Evolutionary conservation across 495 filamentous ascomycete species (phyloP).

Genomic region (Hypoxylon cercidicola): DNA sequence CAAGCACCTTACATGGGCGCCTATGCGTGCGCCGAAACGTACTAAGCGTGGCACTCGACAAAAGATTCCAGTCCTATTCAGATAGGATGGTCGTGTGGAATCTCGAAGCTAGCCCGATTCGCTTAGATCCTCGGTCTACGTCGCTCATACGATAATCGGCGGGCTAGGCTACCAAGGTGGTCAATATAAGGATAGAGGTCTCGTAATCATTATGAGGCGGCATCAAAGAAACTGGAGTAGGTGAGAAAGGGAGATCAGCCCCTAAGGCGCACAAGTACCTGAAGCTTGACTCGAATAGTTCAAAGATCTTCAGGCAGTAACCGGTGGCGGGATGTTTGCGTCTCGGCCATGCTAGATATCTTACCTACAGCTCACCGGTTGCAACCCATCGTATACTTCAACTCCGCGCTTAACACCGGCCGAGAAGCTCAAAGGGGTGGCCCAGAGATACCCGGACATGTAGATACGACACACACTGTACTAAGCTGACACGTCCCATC

Average conservation of each 20-base stretch:
- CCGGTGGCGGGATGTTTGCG: slow-evolving; percentile 6
- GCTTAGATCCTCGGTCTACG: neutral
- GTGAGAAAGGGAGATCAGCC: slow-evolving; percentile 9
- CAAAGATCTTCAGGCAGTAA: slow-evolving; percentile 28
- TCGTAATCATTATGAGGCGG: neutral
- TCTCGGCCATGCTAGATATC: slow-evolving; percentile 22
- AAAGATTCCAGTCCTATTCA: neutral
- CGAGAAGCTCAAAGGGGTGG: slow-evolving; percentile 9
- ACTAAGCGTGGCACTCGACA: neutral
- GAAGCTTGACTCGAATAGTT: slow-evolving; percentile 22
- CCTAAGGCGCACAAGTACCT: slow-evolving; percentile 8
- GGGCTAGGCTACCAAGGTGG: slow-evolving; percentile 1
- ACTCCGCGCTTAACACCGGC: slow-evolving; percentile 33
- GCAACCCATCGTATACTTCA: slow-evolving; percentile 28
- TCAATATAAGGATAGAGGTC: neutral
- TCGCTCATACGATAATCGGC: neutral
- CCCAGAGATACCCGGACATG: slow-evolving; percentile 4
- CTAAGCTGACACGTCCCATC: slow-evolving; percentile 13
- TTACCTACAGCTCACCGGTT: slow-evolving; percentile 34
- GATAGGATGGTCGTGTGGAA: neutral
- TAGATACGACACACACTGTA: slow-evolving; percentile 12
- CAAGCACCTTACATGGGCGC: slow-evolving; percentile 8
- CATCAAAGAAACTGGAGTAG: neutral
- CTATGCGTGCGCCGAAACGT: neutral
- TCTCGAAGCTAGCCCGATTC: neutral